Base-by-base conservation (phyloP, 192 early-diverging fungal genomes). In the Coemansia sp. region DNA sequence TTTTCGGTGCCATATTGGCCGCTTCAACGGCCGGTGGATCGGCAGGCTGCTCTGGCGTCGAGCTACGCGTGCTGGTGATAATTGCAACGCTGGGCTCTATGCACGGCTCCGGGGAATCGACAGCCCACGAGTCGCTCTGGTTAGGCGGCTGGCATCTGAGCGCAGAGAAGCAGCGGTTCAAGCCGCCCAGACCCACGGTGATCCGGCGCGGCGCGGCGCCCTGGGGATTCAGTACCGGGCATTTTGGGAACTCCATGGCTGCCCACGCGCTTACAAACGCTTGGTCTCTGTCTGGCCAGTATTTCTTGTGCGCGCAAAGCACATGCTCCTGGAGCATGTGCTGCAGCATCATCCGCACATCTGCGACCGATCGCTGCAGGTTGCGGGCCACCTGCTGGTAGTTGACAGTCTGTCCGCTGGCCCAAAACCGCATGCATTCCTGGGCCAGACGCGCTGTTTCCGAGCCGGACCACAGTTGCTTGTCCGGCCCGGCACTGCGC, bases 281-380 rank as follows among this genome's bases (percentile, higher is more conserved):
- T 19, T 48, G 58, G 14, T 66, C 31, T 1, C 58, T 40, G 44
- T 11, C 56, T 12, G 59, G 18, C 73, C 73, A 76, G 32, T 66
- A 49, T 4, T 32, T 28, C 52, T 58, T 63, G 25, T 63, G 61
- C 23, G 55, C 73, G 18, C 51, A 51, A 33, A 69, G 59, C 32
- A 42, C 46, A 32, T 66, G 54, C 32, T 76, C 73, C 21, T 69
- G 60, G 10, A 76, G 67, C 73, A 76, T 69, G 9, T 65, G 58
- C 54, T 60, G 66, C 19, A 75, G 62, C 66, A 65, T 70, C 9
- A 51, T 43, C 24, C 45, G 35, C 22, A 66, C 52, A 22, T 76
- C 73, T 29, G 54, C 55, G 0, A 22, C 45, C 11, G 60, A 33
- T 18, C 73, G 58, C 16, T 35, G 32, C 50, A 76, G 45, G 6